Evolutionary conservation across 108 stramenopile species (phyloP).

Genomic region (Tribonema minus): DNA sequence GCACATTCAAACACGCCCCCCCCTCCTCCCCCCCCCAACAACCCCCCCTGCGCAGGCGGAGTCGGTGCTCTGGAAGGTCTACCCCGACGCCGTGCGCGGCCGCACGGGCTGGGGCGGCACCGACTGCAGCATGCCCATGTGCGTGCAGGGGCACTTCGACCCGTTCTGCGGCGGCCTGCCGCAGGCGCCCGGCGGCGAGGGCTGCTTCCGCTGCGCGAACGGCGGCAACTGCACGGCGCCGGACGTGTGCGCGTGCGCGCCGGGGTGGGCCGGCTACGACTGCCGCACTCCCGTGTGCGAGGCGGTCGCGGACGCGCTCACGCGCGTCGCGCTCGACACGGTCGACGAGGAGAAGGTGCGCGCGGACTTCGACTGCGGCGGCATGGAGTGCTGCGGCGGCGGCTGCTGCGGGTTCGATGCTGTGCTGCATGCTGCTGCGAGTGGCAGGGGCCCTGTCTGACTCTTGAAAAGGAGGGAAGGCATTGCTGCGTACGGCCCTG

Average conservation of each 20-base stretch:
- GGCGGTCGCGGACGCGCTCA: constrained; percentile 59
- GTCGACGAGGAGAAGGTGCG: constrained; percentile 61
- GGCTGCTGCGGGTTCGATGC: too few relatives aligned
- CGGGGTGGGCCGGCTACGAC: constrained; percentile 77
- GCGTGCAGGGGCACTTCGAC: constrained; percentile 72
- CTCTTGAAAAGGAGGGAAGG: too few relatives aligned
- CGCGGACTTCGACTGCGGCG: too few relatives aligned
- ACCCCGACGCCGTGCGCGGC: constrained; percentile 59
- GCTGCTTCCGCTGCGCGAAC: constrained; percentile 76
- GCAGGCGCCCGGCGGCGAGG: constrained; percentile 68
- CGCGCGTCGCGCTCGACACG: constrained; percentile 65
- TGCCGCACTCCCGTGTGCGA: constrained; percentile 74
- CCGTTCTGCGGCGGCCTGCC: constrained; percentile 62
- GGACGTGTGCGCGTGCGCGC: constrained; percentile 71
- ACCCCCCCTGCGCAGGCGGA: neutral
- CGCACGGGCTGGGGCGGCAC: constrained; percentile 71
- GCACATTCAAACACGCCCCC: too few relatives aligned
- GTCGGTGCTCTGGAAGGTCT: constrained; percentile 58
- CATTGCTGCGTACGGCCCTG: too few relatives aligned
- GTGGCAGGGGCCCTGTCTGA: too few relatives aligned
- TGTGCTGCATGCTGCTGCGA: too few relatives aligned
- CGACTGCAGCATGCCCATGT: constrained; percentile 76
- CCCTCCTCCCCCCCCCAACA: too few relatives aligned
- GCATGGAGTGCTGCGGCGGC: too few relatives aligned
- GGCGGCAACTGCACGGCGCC: constrained; percentile 74